Percentiles rank a stretch among this genome's conserved stretches.
Conservation (phyloP, 2,329 filamentous ascomycete genomes). For the Onygenales sp. region DNA sequence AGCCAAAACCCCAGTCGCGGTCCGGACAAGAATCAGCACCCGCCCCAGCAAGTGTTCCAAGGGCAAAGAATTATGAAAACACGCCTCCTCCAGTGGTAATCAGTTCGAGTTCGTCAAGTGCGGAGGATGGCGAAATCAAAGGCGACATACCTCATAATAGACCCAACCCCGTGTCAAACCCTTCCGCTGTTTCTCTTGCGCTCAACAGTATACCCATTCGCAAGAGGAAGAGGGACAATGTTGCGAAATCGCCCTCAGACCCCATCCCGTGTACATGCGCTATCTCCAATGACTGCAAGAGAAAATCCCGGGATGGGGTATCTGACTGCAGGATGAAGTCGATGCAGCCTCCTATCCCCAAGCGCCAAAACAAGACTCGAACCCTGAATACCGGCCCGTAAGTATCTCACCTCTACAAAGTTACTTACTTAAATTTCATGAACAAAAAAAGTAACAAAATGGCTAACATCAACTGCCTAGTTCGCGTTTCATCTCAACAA, state of each 20-base stretch:
- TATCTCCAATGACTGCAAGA: constrained; percentile 7
- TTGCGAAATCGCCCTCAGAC: not conserved
- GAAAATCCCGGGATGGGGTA: constrained; percentile 6
- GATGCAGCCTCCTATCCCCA: not conserved
- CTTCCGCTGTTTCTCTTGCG: not conserved
- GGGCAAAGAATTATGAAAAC: no score
- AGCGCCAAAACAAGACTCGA: not conserved
- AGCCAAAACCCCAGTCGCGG: no score
- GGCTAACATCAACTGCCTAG: not conserved
- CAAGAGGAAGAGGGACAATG: not conserved
- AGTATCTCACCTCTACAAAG: not conserved
- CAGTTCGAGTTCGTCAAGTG: no score
- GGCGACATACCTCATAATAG: no score
- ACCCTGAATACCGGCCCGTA: not conserved
- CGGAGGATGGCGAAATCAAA: no score
- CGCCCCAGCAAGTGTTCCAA: no score
- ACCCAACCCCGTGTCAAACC: no score
- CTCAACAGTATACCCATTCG: not conserved
- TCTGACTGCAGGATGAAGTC: constrained; percentile 7
- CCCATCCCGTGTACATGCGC: constrained; percentile 7
- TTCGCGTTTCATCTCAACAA: not conserved
- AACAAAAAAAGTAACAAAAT: not conserved
- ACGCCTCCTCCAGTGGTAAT: no score
- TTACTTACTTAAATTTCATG: not conserved
- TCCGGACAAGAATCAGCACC: no score